Percentiles rank a stretch among this genome's conserved stretches.
Evolutionary conservation across 2,329 filamentous ascomycete genomes (phyloP).

Genomic region (Colletotrichum trifolii): DNA sequence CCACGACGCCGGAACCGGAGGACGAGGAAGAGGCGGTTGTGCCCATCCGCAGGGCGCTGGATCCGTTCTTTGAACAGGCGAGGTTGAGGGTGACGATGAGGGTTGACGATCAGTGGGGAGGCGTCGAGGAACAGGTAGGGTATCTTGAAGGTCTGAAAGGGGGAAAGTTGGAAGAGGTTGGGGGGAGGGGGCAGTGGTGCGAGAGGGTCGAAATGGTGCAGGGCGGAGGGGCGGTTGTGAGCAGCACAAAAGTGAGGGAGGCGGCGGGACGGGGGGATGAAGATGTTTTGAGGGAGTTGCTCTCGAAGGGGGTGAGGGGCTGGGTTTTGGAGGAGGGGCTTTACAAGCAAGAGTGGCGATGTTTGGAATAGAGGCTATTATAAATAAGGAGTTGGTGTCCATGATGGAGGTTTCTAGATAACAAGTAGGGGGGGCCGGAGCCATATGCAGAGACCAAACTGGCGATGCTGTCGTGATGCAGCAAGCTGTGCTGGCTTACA

Average conservation of each 20-base stretch:
- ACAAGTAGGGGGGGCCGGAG: no score
- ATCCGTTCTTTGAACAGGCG: slow-evolving; percentile 72
- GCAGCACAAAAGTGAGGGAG: slow-evolving; percentile 72
- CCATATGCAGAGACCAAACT: no score
- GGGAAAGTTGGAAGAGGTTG: slow-evolving; percentile 60
- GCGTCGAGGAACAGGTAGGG: slow-evolving; percentile 60
- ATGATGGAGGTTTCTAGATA: no score
- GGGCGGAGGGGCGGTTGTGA: slow-evolving; percentile 56
- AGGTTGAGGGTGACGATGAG: slow-evolving; percentile 73
- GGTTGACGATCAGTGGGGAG: slow-evolving; percentile 70
- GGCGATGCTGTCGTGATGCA: no score
- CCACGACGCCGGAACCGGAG: neutral
- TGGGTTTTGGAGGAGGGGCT: slow-evolving; percentile 69
- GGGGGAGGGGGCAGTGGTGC: slow-evolving; percentile 69
- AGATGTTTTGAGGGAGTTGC: slow-evolving; percentile 61
- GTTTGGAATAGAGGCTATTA: no score
- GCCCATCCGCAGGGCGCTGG: slow-evolving; percentile 64
- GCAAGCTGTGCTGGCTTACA: no score
- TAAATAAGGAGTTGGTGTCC: no score
- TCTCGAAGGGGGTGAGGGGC: slow-evolving; percentile 64
- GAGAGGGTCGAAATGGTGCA: slow-evolving; percentile 69
- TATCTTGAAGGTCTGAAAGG: slow-evolving; percentile 64
- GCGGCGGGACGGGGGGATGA: slow-evolving; percentile 61
- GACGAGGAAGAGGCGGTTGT: slow-evolving; percentile 30
- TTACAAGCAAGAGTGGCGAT: slow-evolving; percentile 56